Evolutionary conservation across 2,329 filamentous ascomycete genomes (phyloP), one percentile per base, ranked within the genome.

Genomic region (Cordyceps militaris): DNA sequence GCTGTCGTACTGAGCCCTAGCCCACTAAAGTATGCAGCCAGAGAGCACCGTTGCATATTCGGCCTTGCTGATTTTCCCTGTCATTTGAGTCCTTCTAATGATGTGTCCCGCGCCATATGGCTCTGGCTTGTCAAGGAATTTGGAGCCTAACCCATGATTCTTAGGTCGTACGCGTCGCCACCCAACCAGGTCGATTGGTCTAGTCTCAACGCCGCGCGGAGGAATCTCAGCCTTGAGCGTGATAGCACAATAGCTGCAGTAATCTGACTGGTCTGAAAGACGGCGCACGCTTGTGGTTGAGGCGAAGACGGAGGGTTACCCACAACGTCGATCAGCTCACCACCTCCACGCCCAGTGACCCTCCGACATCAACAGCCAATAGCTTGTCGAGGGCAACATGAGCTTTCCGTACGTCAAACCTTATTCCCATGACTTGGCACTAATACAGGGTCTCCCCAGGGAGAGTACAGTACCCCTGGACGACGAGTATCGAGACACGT

Each of bases 401-500:
- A 51, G 28, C 26, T 9, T 32, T 43, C 11, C 24, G 56, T 58
- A 48, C n/a, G 56, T 38, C 19, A 10, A 14, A 23, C 10, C 9
- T 32, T n/a, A 13, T 50, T 21, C 34, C 14, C 36, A 24, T 14
- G 23, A 32, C 9, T 21, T 6, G 4, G 4, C 5, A 36, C 55
- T 52, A 30, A 57, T 19, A 10, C 43, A 14, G 14, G 9, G 26
- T 13, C 42, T n/a, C 34, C 10, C 28, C 66, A 82, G 79, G 63
- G 74, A 77, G 64, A 73, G 73, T 62, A 82, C 74, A 51, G 75
- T 73, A 59, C 74, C 77, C 62, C 72, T 88, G 63, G 84, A 87
- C 69, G 77, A 79, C 56, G 72, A 73, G 46, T 83, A 82, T 66
- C 74, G 81, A 62, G 79, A 86, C 65, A 85, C 81, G 5, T 71